Conservation (phyloP, 768 basidiomycete species). For the Leucocoprinus birnbaumii region DNA sequence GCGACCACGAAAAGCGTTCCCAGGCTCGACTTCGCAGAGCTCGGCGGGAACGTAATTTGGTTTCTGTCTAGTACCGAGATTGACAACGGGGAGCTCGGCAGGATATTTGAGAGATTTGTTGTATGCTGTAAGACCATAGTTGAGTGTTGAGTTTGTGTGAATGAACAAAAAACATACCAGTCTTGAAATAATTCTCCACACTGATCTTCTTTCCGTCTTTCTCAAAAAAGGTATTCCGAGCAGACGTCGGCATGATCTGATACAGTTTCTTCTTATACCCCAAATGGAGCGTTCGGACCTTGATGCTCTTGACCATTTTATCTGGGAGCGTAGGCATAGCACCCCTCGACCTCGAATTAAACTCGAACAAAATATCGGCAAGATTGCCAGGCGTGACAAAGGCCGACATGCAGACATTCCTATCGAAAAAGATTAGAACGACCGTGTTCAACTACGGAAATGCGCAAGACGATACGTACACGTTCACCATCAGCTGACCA, state of each 20-base stretch:
- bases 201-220: slow-evolving; percentile 41
- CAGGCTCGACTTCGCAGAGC: slow-evolving; percentile 57
- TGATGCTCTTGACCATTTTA: slow-evolving; percentile 48
- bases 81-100: slow-evolving; percentile 43
- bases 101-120: slow-evolving; percentile 43
- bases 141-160: background rate
- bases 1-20: slow-evolving; percentile 54
- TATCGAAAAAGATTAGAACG: slow-evolving; percentile 9
- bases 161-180: slow-evolving; percentile 37
- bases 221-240: slow-evolving; percentile 18
- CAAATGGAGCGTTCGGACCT: slow-evolving; percentile 53
- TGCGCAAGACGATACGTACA: slow-evolving; percentile 27
- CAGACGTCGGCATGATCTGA: slow-evolving; percentile 14
- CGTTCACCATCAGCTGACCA: slow-evolving; percentile 48
- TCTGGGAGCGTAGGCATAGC: slow-evolving; percentile 41
- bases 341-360: slow-evolving; percentile 34
- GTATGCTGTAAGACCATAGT: slow-evolving; percentile 43
- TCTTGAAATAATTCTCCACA: slow-evolving; percentile 58
- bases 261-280: slow-evolving; percentile 45
- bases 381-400: slow-evolving; percentile 58
- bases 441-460: background rate
- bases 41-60: slow-evolving; percentile 55
- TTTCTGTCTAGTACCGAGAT: slow-evolving; percentile 34
- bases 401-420: slow-evolving; percentile 53
- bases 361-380: slow-evolving; percentile 49